Evolutionary conservation across 345 rosid genomes (phyloP).

Genomic region (Aquilaria malaccensis): DNA sequence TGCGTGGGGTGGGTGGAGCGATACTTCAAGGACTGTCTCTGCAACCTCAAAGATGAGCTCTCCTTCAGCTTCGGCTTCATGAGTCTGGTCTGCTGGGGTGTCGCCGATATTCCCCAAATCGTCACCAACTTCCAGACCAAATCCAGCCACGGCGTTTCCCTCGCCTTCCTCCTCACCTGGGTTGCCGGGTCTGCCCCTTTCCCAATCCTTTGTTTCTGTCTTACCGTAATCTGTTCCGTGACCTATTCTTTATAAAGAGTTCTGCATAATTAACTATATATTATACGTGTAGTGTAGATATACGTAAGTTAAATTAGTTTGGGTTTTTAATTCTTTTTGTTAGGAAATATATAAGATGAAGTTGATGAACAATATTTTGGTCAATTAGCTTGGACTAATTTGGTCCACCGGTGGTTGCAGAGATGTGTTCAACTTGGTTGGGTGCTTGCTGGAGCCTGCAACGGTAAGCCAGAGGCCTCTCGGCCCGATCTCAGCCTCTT

Average conservation of each 20-base stretch:
- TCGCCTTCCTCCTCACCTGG: conserved; percentile 90
- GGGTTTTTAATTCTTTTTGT: too few species aligned
- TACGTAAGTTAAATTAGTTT: too few species aligned
- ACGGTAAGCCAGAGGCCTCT: conserved; percentile 50
- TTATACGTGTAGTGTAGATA: too few species aligned
- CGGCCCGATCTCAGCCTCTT: background rate
- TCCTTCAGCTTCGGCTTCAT: conserved; percentile 64
- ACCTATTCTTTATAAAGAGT: too few species aligned
- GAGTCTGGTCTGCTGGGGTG: conserved; percentile 78
- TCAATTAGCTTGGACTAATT: background rate
- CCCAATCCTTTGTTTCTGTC: too few species aligned
- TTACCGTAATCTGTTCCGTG: too few species aligned
- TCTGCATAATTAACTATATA: too few species aligned
- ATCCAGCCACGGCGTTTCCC: conserved; percentile 95
- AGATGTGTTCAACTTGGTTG: conserved; percentile 76
- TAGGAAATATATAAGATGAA: too few species aligned
- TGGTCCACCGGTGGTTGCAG: conserved; percentile 33
- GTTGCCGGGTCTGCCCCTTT: conserved; percentile 65
- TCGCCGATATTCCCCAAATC: conserved; percentile 94
- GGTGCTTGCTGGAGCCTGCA: conserved; percentile 92
- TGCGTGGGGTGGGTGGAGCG: conserved; percentile 71
- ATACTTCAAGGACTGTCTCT: conserved; percentile 82
- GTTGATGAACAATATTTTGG: too few species aligned
- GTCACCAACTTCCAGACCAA: conserved; percentile 84
- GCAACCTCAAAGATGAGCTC: conserved; percentile 60